Base-by-base conservation (phyloP, 2,329 filamentous ascomycete genomes). In the Stagonosporopsis cucurbitacearum region DNA sequence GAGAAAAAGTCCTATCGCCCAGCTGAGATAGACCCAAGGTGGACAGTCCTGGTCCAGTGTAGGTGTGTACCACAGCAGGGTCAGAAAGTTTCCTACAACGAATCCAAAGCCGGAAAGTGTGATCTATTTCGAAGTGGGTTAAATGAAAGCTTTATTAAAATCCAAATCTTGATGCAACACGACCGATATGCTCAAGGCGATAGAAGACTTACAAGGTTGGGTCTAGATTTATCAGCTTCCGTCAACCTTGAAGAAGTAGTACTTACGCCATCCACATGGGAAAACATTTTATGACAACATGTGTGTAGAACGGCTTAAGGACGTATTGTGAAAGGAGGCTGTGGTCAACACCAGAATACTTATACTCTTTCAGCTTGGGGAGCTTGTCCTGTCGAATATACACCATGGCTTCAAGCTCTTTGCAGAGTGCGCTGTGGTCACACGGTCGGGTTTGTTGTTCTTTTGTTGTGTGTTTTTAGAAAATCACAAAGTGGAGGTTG, bases 261-360 rank as follows among this genome's bases (percentile, higher is more conserved):
- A 84, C 84, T 81, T 73, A 86, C 75, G 95, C 95, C 93, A 99
- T 98, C 74, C 83, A 90, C 87, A 96, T 90, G 40, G 95, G 95
- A 75, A 99, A 98, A 78, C 88, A 89, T 62, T 94, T 88, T 80
- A 99, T 96, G 71, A 96, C 94, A 65, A 95, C 84, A 79, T 96
- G 88, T 71, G 88, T 96, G 82, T 98, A 99, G 79, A 98, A 99
- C 7, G 95, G 95, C 83, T 99, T 98, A 70, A 99, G 82, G 63
- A 99, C 86, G 80, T 97, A 98, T 76, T 89, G 91, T 63, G 93
- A 97, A 36, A 92, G 83, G 59, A 97, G 82, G 57, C 92, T 96
- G 76, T 90, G 90, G 78, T 99, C 95, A 69, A 98, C 90, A 54
- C 86, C 86, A 36, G 90, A 91, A 83, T 99, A 99, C 79, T 96